Conservation (phyloP, 257 asterid species). For the Verbena officinalis region DNA sequence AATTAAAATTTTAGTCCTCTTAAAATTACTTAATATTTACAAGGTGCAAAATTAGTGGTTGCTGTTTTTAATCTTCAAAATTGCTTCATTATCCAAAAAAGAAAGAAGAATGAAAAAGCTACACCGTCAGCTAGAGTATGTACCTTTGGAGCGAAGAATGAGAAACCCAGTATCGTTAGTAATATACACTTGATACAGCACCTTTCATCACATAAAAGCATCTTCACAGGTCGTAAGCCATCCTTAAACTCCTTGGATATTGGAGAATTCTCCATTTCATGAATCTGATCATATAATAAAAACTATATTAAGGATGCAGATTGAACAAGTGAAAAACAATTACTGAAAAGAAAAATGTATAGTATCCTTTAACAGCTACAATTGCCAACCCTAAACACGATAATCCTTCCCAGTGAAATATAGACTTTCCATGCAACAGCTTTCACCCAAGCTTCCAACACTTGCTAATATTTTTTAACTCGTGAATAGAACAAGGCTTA, state of each 20-base stretch:
- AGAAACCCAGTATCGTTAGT: conserved; percentile 7
- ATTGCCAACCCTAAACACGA: neutral
- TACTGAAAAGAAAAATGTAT: conserved; percentile 3
- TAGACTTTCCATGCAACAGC: conserved; percentile 6
- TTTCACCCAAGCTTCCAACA: neutral
- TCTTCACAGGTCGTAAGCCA: conserved; percentile 16
- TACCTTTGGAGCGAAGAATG: conserved; percentile 31
- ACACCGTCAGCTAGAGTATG: conserved; percentile 1
- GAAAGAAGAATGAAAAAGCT: neutral
- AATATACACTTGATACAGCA: conserved; percentile 9
- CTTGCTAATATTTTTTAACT: neutral
- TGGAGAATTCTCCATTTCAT: conserved; percentile 17
- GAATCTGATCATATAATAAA: conserved; percentile 32
- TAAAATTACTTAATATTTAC: neutral
- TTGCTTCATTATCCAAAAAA: conserved; percentile 1
- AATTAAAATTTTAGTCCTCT: neutral
- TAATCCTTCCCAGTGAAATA: neutral
- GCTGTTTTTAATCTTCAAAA: neutral
- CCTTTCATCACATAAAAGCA: conserved; percentile 19
- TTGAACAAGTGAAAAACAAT: conserved; percentile 13
- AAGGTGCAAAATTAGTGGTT: neutral
- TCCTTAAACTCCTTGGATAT: conserved; percentile 21
- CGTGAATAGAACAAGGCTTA: neutral
- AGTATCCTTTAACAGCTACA: neutral
- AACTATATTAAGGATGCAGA: conserved; percentile 24